Conservation (phyloP, 2,329 filamentous ascomycete genomes). For the Epichloe festucae region DNA sequence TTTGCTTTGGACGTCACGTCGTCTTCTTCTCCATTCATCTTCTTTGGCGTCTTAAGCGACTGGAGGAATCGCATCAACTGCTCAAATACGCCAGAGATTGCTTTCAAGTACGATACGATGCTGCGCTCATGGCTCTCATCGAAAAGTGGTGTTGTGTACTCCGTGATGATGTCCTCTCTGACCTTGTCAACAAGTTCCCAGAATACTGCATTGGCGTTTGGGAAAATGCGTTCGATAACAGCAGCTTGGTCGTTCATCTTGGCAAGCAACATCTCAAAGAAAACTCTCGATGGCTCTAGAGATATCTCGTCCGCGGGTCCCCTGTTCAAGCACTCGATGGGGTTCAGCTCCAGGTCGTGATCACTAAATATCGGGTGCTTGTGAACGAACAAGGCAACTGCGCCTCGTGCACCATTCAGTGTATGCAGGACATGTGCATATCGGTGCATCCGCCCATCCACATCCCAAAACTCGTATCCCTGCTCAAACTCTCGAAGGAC, state of each 20-base stretch:
- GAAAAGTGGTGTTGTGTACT: conserved; percentile 75
- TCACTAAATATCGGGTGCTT: conserved; percentile 77
- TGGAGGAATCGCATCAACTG: conserved; percentile 69
- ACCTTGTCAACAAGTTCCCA: conserved; percentile 71
- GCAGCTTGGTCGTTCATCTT: conserved; percentile 73
- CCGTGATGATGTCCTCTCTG: conserved; percentile 70
- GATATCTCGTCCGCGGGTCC: conserved; percentile 54
- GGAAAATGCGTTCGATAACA: conserved; percentile 74
- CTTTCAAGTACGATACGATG: conserved; percentile 67
- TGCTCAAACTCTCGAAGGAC: conserved; percentile 87
- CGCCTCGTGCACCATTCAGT: conserved; percentile 68
- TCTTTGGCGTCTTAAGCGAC: conserved; percentile 52
- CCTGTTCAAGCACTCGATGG: conserved; percentile 70
- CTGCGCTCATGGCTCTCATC: conserved; percentile 73
- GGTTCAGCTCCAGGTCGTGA: conserved; percentile 50
- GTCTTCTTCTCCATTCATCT: conserved; percentile 33
- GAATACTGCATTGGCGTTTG: conserved; percentile 56
- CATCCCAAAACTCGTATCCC: conserved; percentile 78
- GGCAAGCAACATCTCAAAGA: conserved; percentile 61
- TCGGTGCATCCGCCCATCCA: conserved; percentile 75
- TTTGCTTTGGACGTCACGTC: conserved; percentile 53
- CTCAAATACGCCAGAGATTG: conserved; percentile 76
- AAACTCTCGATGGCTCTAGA: conserved; percentile 66
- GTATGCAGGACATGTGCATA: conserved; percentile 77
- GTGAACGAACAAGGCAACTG: conserved; percentile 74